These are phyloP conservation scores for Fusarium sp. DNA, from an alignment of 2,329 filamentous ascomycete species.

Conservation along the genomic window DNA sequence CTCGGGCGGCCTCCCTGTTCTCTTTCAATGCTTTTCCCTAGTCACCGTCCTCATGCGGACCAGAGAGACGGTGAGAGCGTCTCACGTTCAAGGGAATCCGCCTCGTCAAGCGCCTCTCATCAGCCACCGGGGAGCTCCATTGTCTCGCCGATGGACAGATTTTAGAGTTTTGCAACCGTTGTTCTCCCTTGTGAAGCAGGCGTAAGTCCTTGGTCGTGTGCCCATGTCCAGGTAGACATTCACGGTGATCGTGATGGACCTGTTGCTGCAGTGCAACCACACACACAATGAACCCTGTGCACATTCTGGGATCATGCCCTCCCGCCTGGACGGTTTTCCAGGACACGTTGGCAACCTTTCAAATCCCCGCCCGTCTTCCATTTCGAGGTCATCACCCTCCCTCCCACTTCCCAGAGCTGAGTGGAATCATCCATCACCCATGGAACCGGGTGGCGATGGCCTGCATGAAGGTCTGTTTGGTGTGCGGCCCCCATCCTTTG, in stretches of 20 bases:
- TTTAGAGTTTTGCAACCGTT: not conserved
- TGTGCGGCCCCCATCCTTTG: not conserved
- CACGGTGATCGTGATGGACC: not conserved
- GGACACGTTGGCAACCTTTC: conserved; percentile 15
- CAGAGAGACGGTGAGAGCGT: not conserved
- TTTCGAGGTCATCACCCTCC: conserved; percentile 11
- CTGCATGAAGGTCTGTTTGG: not conserved
- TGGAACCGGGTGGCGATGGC: not conserved
- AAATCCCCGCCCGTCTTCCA: not conserved
- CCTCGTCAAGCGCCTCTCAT: not conserved
- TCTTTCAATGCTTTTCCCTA: not conserved
- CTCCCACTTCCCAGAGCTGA: not conserved
- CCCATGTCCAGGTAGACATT: not conserved
- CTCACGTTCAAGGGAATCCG: not conserved
- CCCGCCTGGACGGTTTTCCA: conserved; percentile 16
- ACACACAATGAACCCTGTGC: not conserved
- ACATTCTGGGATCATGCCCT: conserved; percentile 2
- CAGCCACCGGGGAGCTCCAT: conserved; percentile 4
- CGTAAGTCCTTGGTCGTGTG: conserved; percentile 9
- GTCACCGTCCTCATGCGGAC: conserved; percentile 9
- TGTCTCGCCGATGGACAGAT: not conserved
- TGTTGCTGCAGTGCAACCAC: conserved; percentile 30
- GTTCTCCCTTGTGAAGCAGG: not conserved
- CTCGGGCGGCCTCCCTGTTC: conserved; percentile 6
- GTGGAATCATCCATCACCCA: not conserved